These are phyloP conservation scores for Colletotrichum cereale DNA, from an alignment of 2,329 filamentous ascomycete species.

Conservation along the genomic window DNA sequence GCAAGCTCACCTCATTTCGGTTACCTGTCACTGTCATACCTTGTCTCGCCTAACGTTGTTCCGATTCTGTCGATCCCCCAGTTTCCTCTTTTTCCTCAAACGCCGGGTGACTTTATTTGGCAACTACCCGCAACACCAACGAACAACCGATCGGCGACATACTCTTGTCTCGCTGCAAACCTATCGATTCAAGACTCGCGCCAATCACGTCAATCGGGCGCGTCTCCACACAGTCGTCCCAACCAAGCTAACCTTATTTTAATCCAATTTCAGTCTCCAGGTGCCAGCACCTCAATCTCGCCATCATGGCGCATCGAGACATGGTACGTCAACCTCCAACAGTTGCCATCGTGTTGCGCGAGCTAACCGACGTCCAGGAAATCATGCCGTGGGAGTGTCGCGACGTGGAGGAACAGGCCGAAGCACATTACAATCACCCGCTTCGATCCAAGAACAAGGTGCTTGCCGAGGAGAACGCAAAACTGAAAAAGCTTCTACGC, in stretches of 20 bases:
- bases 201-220: not conserved
- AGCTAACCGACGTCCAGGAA: constrained; percentile 43
- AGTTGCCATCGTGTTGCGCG: not conserved
- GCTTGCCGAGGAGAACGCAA: constrained; percentile 62
- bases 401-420: constrained; percentile 65
- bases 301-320: constrained; percentile 30
- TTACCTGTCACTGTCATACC: constrained; percentile 1
- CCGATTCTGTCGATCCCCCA: not conserved
- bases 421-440: constrained; percentile 61
- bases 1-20: constrained; percentile 21
- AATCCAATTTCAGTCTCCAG: not conserved
- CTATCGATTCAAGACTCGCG: not conserved
- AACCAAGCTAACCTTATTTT: constrained; percentile 1
- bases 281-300: not conserved
- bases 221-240: not conserved
- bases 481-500: constrained; percentile 64
- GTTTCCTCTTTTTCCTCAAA: not conserved
- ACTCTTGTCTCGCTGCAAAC: not conserved
- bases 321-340: constrained; percentile 4
- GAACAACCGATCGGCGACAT: not conserved
- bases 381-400: constrained; percentile 63
- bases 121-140: not conserved
- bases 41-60: constrained; percentile 7
- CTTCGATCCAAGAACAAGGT: constrained; percentile 60
- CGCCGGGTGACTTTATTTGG: constrained; percentile 6